These are phyloP conservation scores for Exsudoporus floridanus DNA, from an alignment of 1,284 basidiomycete species.

Conservation along the genomic window DNA sequence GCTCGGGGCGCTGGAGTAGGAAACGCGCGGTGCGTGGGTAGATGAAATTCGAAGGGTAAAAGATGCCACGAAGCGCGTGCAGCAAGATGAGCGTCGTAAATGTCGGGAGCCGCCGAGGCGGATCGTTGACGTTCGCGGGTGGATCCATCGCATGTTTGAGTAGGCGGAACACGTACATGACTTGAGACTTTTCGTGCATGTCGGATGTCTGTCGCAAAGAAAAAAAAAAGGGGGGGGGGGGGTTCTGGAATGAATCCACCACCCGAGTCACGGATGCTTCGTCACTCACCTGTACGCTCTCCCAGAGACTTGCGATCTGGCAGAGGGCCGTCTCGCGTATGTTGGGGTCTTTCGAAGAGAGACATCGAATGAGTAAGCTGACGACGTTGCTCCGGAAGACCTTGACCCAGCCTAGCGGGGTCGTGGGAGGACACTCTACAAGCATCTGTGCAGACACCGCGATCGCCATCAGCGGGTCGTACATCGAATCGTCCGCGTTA, in stretches of 20 bases:
- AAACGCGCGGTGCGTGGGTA: conserved; percentile 58
- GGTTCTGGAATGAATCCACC: not conserved
- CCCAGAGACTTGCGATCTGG: conserved; percentile 56
- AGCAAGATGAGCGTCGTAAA: conserved; percentile 75
- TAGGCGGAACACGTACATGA: conserved; percentile 72
- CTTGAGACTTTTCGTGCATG: conserved; percentile 81
- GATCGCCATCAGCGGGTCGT: conserved; percentile 83
- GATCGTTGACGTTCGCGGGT: conserved; percentile 41
- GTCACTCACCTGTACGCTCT: conserved; percentile 51
- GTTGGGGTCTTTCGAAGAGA: conserved; percentile 66
- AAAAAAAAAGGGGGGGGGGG: not conserved
- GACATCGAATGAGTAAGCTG: conserved; percentile 68
- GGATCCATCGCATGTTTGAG: conserved; percentile 61
- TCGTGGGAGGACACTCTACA: conserved; percentile 52
- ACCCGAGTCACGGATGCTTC: not conserved
- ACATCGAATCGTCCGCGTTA: conserved; percentile 47
- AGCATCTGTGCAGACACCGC: conserved; percentile 68
- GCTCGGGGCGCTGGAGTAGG: conserved; percentile 56
- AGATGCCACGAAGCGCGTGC: conserved; percentile 54
- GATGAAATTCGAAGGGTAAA: conserved; percentile 52
- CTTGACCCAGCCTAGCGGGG: conserved; percentile 72
- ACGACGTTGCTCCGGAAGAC: conserved; percentile 81
- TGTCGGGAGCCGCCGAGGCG: conserved; percentile 60
- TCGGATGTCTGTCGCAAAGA: conserved; percentile 48
- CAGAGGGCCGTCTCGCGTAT: conserved; percentile 59